phyloP scores from a whole-genome alignment of 257 asterid species.

The Jasminum sambac region DNA sequence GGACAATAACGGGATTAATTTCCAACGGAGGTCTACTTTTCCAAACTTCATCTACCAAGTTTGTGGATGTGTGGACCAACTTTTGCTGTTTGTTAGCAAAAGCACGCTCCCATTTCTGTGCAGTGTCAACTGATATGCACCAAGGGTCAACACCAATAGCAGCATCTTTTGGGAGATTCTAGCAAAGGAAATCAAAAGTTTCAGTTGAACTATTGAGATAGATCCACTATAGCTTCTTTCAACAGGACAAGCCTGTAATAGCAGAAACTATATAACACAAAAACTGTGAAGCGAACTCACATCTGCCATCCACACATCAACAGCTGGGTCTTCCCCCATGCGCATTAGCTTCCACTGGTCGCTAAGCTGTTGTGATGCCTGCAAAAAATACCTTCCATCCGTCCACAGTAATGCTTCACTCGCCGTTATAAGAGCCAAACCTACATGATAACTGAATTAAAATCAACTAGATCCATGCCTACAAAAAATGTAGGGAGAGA shows the following conservation, averaged over 20 bases:
- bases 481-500: background rate
- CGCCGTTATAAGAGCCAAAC: conserved; percentile 79
- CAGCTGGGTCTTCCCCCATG: conserved; percentile 73
- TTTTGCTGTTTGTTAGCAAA: conserved; percentile 75
- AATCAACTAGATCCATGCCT: conserved; percentile 9
- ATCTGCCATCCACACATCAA: conserved; percentile 85
- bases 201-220: conserved; percentile 8
- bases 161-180: conserved; percentile 78
- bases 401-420: conserved; percentile 93
- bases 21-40: conserved; percentile 65
- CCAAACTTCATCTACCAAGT: conserved; percentile 97
- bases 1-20: conserved; percentile 68
- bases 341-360: conserved; percentile 97
- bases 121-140: conserved; percentile 93
- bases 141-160: conserved; percentile 89
- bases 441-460: conserved; percentile 37
- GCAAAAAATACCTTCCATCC: conserved; percentile 92
- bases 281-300: conserved; percentile 47
- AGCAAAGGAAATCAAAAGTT: conserved; percentile 32
- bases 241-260: background rate
- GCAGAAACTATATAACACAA: conserved; percentile 10
- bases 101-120: conserved; percentile 78
- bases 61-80: conserved; percentile 60
- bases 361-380: conserved; percentile 81
- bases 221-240: conserved; percentile 11